Percentiles rank a stretch among this genome's conserved stretches.
These are phyloP conservation scores for Aspergillus taichungensis DNA, from an alignment of 495 filamentous ascomycete genomes.

Conservation along the genomic window DNA sequence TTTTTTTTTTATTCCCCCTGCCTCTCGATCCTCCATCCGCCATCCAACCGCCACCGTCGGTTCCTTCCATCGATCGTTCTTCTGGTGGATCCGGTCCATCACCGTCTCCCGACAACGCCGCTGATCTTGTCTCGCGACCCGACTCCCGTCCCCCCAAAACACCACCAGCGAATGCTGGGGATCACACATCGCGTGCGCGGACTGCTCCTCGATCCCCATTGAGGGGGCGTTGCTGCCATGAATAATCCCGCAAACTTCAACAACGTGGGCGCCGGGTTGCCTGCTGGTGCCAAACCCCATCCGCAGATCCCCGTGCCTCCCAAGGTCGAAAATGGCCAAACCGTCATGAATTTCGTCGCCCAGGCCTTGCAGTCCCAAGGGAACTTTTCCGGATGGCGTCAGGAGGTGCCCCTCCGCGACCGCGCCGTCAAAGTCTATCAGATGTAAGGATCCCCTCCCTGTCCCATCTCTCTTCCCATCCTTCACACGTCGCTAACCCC, in stretches of 20 bases:
- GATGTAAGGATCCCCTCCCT: slow-evolving; percentile 27
- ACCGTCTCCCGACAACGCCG: not conserved
- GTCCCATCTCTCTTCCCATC: slow-evolving; percentile 1
- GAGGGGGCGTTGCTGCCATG: slow-evolving; percentile 41
- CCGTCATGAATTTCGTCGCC: slow-evolving; percentile 30
- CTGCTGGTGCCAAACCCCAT: slow-evolving; percentile 26
- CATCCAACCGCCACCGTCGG: too few species aligned
- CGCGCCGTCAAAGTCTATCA: slow-evolving; percentile 37
- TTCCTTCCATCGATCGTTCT: too few species aligned
- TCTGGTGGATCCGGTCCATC: too few species aligned
- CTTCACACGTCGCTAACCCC: slow-evolving; percentile 1
- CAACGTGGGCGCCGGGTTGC: slow-evolving; percentile 36
- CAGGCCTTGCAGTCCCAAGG: slow-evolving; percentile 30
- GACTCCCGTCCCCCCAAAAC: not conserved
- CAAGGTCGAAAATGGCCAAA: slow-evolving; percentile 25
- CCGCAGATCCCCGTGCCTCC: slow-evolving; percentile 24
- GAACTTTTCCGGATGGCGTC: slow-evolving; percentile 38
- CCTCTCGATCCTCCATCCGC: too few species aligned
- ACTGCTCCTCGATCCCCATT: slow-evolving; percentile 35
- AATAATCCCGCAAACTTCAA: slow-evolving; percentile 44
- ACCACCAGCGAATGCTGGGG: slow-evolving; percentile 36
- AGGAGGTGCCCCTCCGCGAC: slow-evolving; percentile 29
- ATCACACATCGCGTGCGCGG: slow-evolving; percentile 23
- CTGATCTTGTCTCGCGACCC: too few species aligned
- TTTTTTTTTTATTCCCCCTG: too few species aligned